Evolutionary conservation across 352 stramenopile species (phyloP).

Genomic region (Phytopythium sindhum): DNA sequence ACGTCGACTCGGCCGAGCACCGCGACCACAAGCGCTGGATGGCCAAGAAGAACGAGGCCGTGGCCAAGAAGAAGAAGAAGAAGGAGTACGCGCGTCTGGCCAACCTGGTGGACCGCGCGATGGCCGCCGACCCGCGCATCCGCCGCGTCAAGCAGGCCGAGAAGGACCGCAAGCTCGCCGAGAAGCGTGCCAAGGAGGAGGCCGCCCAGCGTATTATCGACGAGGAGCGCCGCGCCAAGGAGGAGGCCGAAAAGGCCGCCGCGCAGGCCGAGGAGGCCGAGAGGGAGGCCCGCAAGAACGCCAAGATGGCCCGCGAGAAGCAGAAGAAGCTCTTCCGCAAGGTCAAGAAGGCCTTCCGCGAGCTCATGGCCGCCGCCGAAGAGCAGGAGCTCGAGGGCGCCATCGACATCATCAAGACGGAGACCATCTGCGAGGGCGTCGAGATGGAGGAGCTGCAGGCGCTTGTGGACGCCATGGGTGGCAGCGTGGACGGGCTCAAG

Average conservation of each 20-base stretch:
- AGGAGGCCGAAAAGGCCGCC: conserved; percentile 44
- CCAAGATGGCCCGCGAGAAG: conserved; percentile 79
- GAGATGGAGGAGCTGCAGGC: conserved; percentile 49
- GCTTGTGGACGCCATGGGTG: conserved; percentile 38
- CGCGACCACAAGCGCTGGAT: conserved; percentile 87
- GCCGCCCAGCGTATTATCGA: conserved; percentile 63
- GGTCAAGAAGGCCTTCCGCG: conserved; percentile 83
- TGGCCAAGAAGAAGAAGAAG: conserved; percentile 89
- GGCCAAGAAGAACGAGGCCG: conserved; percentile 86
- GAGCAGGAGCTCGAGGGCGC: conserved; percentile 54
- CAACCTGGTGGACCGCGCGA: conserved; percentile 74
- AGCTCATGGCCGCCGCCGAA: conserved; percentile 63
- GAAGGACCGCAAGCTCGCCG: conserved; percentile 79
- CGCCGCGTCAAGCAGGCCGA: conserved; percentile 79
- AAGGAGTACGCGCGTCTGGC: conserved; percentile 81
- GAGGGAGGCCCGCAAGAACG: conserved; percentile 64
- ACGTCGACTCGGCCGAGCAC: conserved; percentile 80
- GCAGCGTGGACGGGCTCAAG: conserved; percentile 18
- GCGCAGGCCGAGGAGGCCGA: conserved; percentile 62
- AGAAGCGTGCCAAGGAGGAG: conserved; percentile 75
- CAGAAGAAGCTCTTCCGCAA: conserved; percentile 83
- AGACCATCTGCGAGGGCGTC: conserved; percentile 68
- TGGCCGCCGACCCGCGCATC: conserved; percentile 72
- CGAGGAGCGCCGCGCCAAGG: conserved; percentile 58
- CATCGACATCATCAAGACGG: conserved; percentile 71